These are phyloP conservation scores for Stachybotrys chlorohalonatus DNA, from an alignment of 2,329 filamentous ascomycete genomes.

Conservation along the genomic window DNA sequence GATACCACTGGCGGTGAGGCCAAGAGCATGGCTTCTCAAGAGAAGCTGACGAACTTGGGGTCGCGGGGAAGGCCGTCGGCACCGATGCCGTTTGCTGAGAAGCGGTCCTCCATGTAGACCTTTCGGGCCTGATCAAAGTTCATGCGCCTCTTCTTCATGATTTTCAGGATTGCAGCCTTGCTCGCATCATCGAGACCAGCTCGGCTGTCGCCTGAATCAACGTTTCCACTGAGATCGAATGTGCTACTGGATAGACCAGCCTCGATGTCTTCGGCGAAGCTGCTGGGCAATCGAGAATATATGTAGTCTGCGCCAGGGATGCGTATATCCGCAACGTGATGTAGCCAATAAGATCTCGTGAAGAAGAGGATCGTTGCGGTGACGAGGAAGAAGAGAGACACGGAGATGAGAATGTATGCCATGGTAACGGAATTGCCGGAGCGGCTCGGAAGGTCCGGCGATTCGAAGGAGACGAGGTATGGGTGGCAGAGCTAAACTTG, in stretches of 20 bases:
- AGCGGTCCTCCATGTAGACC: constrained; percentile 76
- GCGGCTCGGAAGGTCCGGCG: constrained; percentile 1
- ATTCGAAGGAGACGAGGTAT: too few relatives aligned
- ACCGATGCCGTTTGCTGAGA: constrained; percentile 81
- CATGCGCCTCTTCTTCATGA: constrained; percentile 81
- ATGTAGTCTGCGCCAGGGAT: constrained; percentile 50
- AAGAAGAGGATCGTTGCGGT: constrained; percentile 70
- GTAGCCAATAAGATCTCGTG: constrained; percentile 70
- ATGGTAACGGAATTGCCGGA: constrained; percentile 35
- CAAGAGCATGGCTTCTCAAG: constrained; percentile 12
- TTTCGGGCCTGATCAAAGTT: constrained; percentile 86
- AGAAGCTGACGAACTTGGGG: constrained; percentile 92
- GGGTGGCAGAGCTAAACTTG: too few relatives aligned
- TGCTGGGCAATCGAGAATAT: constrained; percentile 68
- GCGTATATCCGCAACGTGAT: constrained; percentile 51
- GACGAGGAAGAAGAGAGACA: constrained; percentile 64
- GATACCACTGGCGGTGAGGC: too few relatives aligned
- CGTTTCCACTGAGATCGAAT: constrained; percentile 76
- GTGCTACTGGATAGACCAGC: constrained; percentile 73
- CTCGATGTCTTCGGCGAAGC: constrained; percentile 79
- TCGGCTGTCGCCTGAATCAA: constrained; percentile 69
- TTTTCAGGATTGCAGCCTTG: constrained; percentile 74
- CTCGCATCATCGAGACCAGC: constrained; percentile 71
- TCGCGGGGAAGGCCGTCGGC: constrained; percentile 81
- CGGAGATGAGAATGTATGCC: constrained; percentile 72